phyloP scores from a whole-genome alignment of 495 filamentous ascomycete species.

The Lasiosphaeria miniovina region DNA sequence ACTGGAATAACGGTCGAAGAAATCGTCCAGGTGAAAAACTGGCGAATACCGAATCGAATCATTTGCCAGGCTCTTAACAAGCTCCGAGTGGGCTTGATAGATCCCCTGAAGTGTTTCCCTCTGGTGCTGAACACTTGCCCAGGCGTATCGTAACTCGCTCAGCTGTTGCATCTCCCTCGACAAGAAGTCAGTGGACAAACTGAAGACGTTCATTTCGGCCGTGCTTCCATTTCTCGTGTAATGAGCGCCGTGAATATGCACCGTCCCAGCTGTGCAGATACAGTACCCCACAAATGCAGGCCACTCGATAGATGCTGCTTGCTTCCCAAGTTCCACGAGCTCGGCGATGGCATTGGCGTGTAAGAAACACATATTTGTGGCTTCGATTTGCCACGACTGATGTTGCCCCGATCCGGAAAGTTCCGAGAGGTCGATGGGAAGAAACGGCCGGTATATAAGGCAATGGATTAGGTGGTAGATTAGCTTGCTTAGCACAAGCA shows the following conservation, averaged over 20 bases:
- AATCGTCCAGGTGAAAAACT: slow-evolving; percentile 80
- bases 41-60: slow-evolving; percentile 61
- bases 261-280: slow-evolving; percentile 76
- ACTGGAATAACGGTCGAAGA: slow-evolving; percentile 72
- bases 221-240: slow-evolving; percentile 63
- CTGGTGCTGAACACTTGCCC: slow-evolving; percentile 77
- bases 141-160: slow-evolving; percentile 65
- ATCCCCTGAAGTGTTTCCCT: slow-evolving; percentile 71
- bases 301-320: slow-evolving; percentile 68
- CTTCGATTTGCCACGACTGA: slow-evolving; percentile 87
- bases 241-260: slow-evolving; percentile 80
- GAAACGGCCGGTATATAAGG: slow-evolving; percentile 78
- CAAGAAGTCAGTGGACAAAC: slow-evolving; percentile 64
- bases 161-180: slow-evolving; percentile 76
- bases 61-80: slow-evolving; percentile 66
- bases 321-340: slow-evolving; percentile 71
- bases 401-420: slow-evolving; percentile 75
- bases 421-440: slow-evolving; percentile 78
- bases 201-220: slow-evolving; percentile 53
- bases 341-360: slow-evolving; percentile 86
- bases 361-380: slow-evolving; percentile 79
- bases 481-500: slow-evolving; percentile 74
- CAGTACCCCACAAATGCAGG: slow-evolving; percentile 80
- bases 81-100: slow-evolving; percentile 67
- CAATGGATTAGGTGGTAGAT: slow-evolving; percentile 83